Base-by-base conservation (phyloP, 2,329 filamentous ascomycete genomes). In the Lasiodiplodia gonubiensis region DNA sequence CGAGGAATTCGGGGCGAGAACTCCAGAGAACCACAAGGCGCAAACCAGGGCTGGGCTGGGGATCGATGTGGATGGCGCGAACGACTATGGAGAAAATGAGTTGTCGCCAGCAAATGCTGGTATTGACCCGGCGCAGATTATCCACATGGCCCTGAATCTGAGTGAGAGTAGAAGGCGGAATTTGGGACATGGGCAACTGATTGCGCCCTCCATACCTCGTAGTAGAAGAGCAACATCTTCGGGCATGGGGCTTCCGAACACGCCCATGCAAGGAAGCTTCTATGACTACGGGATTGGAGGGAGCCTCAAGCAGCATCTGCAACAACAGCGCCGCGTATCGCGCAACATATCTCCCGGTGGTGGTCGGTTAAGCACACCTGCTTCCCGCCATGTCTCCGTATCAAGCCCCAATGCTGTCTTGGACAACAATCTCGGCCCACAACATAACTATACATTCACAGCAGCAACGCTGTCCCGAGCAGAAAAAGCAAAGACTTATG, bases 81-180 rank as follows among this genome's bases (percentile, higher is more conserved):
- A 70, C 23, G 66, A 63, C 46, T 61, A 55, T 49, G 64, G 35
- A 6, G 54, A 70, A 23, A 57, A 66, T 8, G 67, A 61, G 25
- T 69, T 63, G 25, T 66, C 68, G 49, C 69, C 75, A 21, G 64
- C 74, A 55, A 82, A 79, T 6, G 75, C 91, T 23, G 88, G 93
- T 72, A 85, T 91, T 68, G 94, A 97, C 74, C 91, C 94, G 8
- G 88, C 90, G 4, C 92, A 97, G 78, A 96, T 98, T 70, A 93
- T 98, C 51, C 93, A 93, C 74, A 92, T 98, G 86, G 94, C 94
- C 1, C 80, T 98, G 72, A 95, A 90, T 70, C 80, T 98, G 60
- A 97, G 92, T 81, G 93, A 97, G 78, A 92, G 90, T 74, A 88
- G 89, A 70, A 88, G 88, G 48, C 74, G 85, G 85, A 79, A 91